Conservation (phyloP, 805 yeast species). For the Candida insectalens region DNA sequence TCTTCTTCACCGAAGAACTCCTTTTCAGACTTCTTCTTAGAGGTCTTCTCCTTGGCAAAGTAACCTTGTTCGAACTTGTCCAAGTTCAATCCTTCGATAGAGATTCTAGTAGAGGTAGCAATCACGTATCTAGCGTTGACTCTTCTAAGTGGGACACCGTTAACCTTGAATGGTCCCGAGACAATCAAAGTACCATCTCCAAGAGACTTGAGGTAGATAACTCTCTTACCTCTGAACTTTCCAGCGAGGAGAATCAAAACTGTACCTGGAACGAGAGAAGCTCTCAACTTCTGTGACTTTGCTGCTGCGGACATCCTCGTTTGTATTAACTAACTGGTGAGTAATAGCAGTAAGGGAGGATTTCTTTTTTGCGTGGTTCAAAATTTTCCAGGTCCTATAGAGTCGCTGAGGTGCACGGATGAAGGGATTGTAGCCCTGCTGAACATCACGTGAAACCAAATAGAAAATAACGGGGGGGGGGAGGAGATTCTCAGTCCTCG, state of each 20-base stretch:
- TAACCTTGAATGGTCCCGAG: conserved; percentile 98
- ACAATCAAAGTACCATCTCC: conserved; percentile 98
- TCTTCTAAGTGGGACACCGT: conserved; percentile 99
- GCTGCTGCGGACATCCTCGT: too few relatives aligned
- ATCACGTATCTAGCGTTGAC: conserved; percentile 98
- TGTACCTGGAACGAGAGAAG: conserved; percentile 38
- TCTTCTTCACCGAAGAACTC: conserved; percentile 80
- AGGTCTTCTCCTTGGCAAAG: conserved; percentile 91
- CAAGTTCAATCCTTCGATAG: conserved; percentile 70
- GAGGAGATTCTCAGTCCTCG: too few relatives aligned
- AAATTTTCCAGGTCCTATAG: too few relatives aligned
- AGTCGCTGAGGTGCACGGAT: too few relatives aligned
- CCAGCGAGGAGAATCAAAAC: conserved; percentile 90
- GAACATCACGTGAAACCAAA: too few relatives aligned
- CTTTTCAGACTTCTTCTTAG: conserved; percentile 81
- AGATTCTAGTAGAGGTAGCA: conserved; percentile 92
- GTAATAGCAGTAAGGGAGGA: too few relatives aligned
- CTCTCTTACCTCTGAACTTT: conserved; percentile 99
- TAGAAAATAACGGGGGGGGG: too few relatives aligned
- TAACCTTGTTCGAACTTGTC: conserved; percentile 88
- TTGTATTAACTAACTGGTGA: too few relatives aligned
- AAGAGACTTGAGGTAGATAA: conserved; percentile 90
- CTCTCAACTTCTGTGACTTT: conserved; percentile 93
- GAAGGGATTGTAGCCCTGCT: too few relatives aligned
- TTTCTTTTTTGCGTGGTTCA: too few relatives aligned